Evolutionary conservation across 2,329 filamentous ascomycete species (phyloP).

Genomic region (Claviceps digitariae): DNA sequence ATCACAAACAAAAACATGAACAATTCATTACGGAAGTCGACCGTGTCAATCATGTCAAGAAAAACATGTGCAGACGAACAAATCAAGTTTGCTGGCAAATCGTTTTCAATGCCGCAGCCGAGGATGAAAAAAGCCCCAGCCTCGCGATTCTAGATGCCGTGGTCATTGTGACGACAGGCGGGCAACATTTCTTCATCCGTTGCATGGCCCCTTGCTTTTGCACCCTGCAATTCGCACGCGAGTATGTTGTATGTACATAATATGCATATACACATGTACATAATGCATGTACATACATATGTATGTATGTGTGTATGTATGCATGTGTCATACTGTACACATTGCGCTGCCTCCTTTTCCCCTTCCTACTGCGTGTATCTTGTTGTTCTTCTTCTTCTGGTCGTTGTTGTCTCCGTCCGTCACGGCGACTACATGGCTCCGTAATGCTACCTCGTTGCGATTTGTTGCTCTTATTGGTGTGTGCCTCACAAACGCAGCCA

Average conservation of each 20-base stretch:
- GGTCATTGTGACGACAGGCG: constrained; percentile 1
- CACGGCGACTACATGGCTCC: too few species aligned
- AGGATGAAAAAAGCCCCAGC: background rate
- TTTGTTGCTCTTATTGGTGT: background rate
- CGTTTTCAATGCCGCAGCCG: background rate
- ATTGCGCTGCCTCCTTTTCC: background rate
- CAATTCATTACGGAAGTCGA: background rate
- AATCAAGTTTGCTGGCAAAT: too few species aligned
- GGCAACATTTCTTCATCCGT: background rate
- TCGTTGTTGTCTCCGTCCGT: too few species aligned
- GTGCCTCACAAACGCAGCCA: background rate
- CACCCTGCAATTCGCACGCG: background rate
- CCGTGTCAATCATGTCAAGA: background rate
- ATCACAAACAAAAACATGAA: too few species aligned
- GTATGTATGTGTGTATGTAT: too few species aligned
- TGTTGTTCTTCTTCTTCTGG: too few species aligned
- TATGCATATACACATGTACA: too few species aligned
- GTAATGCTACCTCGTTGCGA: background rate
- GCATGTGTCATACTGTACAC: too few species aligned
- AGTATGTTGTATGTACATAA: background rate
- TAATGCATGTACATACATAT: background rate
- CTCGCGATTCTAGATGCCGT: background rate
- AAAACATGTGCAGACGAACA: background rate
- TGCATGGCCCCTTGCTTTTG: background rate
- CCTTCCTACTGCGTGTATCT: background rate